phyloP scores from a whole-genome alignment of 2,329 filamentous ascomycete genomes.

The Coniella vitis region DNA sequence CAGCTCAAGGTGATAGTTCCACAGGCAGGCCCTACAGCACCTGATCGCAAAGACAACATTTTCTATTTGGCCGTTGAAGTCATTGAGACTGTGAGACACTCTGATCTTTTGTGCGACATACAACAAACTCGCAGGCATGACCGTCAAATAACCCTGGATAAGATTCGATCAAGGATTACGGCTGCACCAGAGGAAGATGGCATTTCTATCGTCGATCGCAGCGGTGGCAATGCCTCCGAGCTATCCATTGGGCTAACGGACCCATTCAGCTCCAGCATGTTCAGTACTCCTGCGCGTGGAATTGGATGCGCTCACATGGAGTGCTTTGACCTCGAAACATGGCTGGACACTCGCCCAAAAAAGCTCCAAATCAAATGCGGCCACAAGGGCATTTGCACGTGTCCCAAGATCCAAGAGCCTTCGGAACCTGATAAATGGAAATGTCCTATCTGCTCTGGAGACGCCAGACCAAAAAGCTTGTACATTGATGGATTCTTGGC shows the following conservation, averaged over 20 bases:
- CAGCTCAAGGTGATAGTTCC: conserved; percentile 45
- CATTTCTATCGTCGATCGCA: conserved; percentile 48
- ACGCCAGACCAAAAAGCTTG: conserved; percentile 68
- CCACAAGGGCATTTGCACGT: conserved; percentile 30
- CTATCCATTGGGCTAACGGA: conserved; percentile 59
- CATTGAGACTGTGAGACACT: conserved; percentile 49
- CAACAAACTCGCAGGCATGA: conserved; percentile 31
- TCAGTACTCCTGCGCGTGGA: conserved; percentile 66
- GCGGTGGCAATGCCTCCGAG: conserved; percentile 22
- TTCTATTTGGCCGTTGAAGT: conserved; percentile 66
- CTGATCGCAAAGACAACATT: conserved; percentile 21
- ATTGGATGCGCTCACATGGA: conserved; percentile 67
- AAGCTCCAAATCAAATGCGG: conserved; percentile 32
- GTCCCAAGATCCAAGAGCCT: conserved; percentile 36
- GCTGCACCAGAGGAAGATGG: conserved; percentile 51
- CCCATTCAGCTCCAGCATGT: conserved; percentile 59
- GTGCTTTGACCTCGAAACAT: conserved; percentile 84
- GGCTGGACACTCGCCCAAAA: conserved; percentile 58
- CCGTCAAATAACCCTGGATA: conserved; percentile 42
- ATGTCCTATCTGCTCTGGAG: conserved; percentile 74
- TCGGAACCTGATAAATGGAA: conserved; percentile 67
- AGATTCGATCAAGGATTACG: conserved; percentile 47
- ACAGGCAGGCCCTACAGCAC: conserved; percentile 15
- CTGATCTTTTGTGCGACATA: conserved; percentile 35
- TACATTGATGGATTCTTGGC: conserved; percentile 68